These are phyloP conservation scores for Stachybotrys chartarum DNA, from an alignment of 2,329 filamentous ascomycete species.

Conservation along the genomic window DNA sequence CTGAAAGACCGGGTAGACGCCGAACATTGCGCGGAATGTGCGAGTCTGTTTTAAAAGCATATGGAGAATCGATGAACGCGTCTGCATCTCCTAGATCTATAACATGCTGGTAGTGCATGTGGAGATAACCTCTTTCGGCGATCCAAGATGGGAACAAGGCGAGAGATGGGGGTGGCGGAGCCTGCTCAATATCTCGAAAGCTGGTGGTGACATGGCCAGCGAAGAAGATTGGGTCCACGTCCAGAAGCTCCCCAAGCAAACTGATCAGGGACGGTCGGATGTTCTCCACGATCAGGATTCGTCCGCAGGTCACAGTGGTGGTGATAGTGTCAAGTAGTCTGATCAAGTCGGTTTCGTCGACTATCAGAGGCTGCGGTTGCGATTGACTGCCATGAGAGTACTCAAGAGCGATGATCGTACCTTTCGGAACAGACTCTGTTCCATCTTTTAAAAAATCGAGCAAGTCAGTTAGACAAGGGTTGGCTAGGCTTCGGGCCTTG, in stretches of 20 bases:
- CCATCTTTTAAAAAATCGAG: too few species aligned
- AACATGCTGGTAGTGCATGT: slow-evolving; percentile 11
- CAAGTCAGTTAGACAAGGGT: too few species aligned
- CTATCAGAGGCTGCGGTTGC: not conserved
- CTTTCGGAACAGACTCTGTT: not conserved
- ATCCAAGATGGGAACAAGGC: slow-evolving; percentile 7
- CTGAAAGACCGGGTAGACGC: not conserved
- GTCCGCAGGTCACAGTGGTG: not conserved
- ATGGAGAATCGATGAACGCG: not conserved
- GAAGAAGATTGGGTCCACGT: slow-evolving; percentile 13
- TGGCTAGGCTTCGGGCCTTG: too few species aligned
- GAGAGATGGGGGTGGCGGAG: slow-evolving; percentile 9
- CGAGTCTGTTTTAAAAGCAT: slow-evolving; percentile 2
- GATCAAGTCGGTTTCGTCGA: not conserved
- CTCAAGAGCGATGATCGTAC: not conserved
- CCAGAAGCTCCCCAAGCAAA: slow-evolving; percentile 6
- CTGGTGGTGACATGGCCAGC: slow-evolving; percentile 9
- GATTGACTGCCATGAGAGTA: not conserved
- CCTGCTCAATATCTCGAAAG: slow-evolving; percentile 9
- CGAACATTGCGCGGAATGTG: slow-evolving; percentile 3
- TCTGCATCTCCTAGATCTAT: slow-evolving; percentile 6
- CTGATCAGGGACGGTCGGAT: slow-evolving; percentile 6
- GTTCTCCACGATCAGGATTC: slow-evolving; percentile 9
- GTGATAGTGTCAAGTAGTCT: not conserved
- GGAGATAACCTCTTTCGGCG: slow-evolving; percentile 5